Evolutionary conservation across 768 basidiomycete species (phyloP).

Genomic region (Gelatoporia subvermispora): DNA sequence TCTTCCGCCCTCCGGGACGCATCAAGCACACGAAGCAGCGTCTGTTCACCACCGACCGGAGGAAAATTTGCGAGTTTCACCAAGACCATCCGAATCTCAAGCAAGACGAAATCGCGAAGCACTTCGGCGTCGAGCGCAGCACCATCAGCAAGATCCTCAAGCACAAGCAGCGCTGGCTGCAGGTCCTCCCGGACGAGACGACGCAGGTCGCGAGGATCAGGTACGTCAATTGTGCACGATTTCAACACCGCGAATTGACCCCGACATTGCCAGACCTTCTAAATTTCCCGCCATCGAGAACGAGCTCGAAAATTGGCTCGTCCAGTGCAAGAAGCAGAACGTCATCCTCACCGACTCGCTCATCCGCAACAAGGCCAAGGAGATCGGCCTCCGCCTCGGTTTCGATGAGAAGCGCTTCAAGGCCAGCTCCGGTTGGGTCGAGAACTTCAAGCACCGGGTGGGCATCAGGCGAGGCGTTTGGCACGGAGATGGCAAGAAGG

Average conservation of each 20-base stretch:
- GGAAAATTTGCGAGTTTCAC: conserved; percentile 67
- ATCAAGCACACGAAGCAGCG: conserved; percentile 65
- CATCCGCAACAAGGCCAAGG: conserved; percentile 62
- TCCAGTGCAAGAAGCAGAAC: conserved; percentile 44
- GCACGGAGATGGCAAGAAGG: conserved; percentile 36
- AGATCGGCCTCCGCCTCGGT: conserved; percentile 51
- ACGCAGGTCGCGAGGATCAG: conserved; percentile 65
- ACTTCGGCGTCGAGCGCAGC: conserved; percentile 80
- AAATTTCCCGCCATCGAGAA: conserved; percentile 79
- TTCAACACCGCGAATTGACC: not conserved
- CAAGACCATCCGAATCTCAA: conserved; percentile 59
- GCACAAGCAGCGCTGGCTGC: conserved; percentile 78
- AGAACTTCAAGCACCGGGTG: conserved; percentile 84
- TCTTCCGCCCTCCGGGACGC: conserved; percentile 19
- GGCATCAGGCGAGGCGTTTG: conserved; percentile 67
- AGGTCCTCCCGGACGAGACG: conserved; percentile 53
- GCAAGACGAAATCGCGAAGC: conserved; percentile 79
- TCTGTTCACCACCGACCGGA: conserved; percentile 70
- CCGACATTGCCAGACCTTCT: conserved; percentile 46
- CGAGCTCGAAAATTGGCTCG: conserved; percentile 56
- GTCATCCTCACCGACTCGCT: conserved; percentile 58
- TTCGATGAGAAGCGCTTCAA: conserved; percentile 77
- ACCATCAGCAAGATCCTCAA: conserved; percentile 94
- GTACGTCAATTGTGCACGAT: conserved; percentile 29
- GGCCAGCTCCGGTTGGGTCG: conserved; percentile 89